phyloP scores from a whole-genome alignment of 441 rosid genomes.

The Flueggea neowawraea region DNA sequence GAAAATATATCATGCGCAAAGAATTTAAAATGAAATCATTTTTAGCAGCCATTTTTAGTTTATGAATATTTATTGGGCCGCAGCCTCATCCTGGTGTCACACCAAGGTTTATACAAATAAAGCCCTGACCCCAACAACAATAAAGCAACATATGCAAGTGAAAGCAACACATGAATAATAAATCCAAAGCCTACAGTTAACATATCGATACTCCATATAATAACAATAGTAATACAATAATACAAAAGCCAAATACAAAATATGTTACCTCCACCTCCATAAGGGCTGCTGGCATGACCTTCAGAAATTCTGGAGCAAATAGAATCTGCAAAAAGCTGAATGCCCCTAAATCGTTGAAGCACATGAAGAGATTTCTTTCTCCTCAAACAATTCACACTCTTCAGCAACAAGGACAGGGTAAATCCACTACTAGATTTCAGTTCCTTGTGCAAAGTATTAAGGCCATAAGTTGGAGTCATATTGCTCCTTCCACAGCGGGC shows the following conservation, averaged over 20 bases:
- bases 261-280: constrained; percentile 51
- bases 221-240: no score
- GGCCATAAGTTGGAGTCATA: constrained; percentile 45
- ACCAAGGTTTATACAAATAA: no score
- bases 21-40: no score
- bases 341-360: constrained; percentile 85
- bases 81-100: no score
- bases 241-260: no score
- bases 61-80: no score
- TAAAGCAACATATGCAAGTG: no score
- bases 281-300: constrained; percentile 30
- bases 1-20: background rate
- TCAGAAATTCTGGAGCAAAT: constrained; percentile 57
- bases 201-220: no score
- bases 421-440: constrained; percentile 69
- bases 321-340: constrained; percentile 81
- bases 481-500: constrained; percentile 58
- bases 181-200: no score
- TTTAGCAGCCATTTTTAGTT: no score
- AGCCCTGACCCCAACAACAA: no score
- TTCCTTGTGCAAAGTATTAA: constrained; percentile 61
- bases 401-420: constrained; percentile 69
- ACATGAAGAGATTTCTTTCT: constrained; percentile 57
- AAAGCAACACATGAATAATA: background rate
- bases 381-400: constrained; percentile 57